These are phyloP conservation scores for Dalbergia cultrata DNA, from an alignment of 306 rosid genomes.

Conservation along the genomic window DNA sequence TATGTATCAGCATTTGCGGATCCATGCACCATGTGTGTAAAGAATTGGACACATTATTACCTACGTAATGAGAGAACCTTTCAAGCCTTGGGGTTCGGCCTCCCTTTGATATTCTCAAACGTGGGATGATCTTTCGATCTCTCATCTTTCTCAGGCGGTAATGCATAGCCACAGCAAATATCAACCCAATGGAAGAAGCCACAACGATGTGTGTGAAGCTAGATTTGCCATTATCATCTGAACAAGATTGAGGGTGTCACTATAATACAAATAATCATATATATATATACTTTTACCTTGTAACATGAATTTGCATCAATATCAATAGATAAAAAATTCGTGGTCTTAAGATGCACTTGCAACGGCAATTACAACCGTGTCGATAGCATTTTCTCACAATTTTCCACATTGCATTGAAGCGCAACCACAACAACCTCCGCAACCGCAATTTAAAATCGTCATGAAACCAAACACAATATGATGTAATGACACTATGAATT, in stretches of 20 bases:
- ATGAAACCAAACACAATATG: background rate
- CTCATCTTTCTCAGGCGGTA: slow-evolving; percentile 57
- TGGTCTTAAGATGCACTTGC: too few species aligned
- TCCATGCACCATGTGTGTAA: background rate
- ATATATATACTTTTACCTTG: background rate
- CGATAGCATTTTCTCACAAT: too few species aligned
- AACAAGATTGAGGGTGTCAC: slow-evolving; percentile 7
- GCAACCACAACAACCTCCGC: too few species aligned
- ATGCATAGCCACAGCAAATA: slow-evolving; percentile 69
- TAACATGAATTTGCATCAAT: background rate
- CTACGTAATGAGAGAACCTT: slow-evolving; percentile 90
- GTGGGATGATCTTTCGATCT: slow-evolving; percentile 72
- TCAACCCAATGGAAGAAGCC: slow-evolving; percentile 76
- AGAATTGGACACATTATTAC: slow-evolving; percentile 52
- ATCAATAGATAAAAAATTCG: background rate
- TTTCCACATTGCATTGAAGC: too few species aligned
- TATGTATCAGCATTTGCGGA: background rate
- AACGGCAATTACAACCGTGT: too few species aligned
- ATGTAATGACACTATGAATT: background rate
- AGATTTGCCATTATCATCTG: slow-evolving; percentile 62
- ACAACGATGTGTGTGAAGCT: slow-evolving; percentile 67
- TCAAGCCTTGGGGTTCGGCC: slow-evolving; percentile 71
- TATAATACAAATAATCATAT: background rate
- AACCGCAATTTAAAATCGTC: too few species aligned
- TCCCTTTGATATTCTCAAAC: slow-evolving; percentile 56